phyloP scores from a whole-genome alignment of 257 asterid genomes.

The Solanum ahanhuiri region DNA sequence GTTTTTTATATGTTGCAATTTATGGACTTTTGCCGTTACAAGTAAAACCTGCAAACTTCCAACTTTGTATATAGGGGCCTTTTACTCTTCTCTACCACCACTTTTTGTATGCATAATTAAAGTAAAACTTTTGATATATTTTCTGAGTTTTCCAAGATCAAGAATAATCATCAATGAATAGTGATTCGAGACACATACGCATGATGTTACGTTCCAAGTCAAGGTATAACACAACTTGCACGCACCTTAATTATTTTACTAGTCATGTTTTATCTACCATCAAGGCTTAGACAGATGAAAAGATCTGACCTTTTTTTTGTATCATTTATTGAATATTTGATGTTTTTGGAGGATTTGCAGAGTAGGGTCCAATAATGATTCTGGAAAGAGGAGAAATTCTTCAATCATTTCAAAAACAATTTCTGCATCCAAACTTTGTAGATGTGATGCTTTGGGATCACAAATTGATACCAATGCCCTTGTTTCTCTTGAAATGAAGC shows the following conservation, averaged over 20 bases:
- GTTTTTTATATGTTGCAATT: not conserved
- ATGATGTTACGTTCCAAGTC: not conserved
- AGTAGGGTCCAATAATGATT: conserved; percentile 32
- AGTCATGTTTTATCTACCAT: not conserved
- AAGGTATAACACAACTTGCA: not conserved
- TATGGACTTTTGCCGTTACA: not conserved
- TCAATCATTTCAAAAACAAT: conserved; percentile 34
- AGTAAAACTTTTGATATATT: not conserved
- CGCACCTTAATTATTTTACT: not conserved
- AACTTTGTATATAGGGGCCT: conserved; percentile 11
- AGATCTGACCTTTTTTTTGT: not conserved
- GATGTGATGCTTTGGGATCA: not conserved
- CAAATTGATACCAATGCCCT: conserved; percentile 20
- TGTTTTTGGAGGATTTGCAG: conserved; percentile 23
- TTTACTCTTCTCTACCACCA: not conserved
- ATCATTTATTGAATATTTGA: not conserved
- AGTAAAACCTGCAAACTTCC: conserved; percentile 34
- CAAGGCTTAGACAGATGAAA: not conserved
- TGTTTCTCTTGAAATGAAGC: conserved; percentile 4
- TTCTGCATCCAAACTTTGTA: conserved; percentile 17
- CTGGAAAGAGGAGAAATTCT: conserved; percentile 25
- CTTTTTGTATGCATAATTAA: not conserved
- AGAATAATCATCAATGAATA: not conserved
- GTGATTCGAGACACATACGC: not conserved
- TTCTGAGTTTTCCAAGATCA: not conserved